Percentiles rank a stretch among this genome's conserved stretches.
phyloP scores from a whole-genome alignment of 176 grass and related monocot genomes.

The Tillandsia fasciculata region DNA sequence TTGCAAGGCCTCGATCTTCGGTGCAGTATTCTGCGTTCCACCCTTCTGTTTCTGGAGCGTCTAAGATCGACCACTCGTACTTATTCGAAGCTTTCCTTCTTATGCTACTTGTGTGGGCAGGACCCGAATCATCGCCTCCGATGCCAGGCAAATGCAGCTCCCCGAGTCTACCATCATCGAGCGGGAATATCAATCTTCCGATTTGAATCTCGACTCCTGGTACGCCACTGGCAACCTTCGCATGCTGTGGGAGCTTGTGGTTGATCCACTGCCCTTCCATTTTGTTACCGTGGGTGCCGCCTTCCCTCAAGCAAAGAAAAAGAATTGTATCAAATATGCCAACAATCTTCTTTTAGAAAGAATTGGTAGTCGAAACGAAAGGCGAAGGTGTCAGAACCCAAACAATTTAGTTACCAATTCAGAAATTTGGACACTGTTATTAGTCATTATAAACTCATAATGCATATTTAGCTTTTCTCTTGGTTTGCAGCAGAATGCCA shows the following conservation, averaged over 20 bases:
- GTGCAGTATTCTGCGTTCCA: constrained; percentile 98
- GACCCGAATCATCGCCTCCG: constrained; percentile 58
- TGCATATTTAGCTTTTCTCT: too few species aligned
- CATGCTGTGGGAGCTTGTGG: constrained; percentile 59
- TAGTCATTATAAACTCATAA: too few species aligned
- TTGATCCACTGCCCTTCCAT: constrained; percentile 61
- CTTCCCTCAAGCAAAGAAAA: constrained; percentile 35
- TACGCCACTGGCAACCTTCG: constrained; percentile 56
- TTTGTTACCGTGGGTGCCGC: constrained; percentile 41
- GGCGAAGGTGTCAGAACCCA: too few species aligned
- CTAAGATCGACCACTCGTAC: constrained; percentile 91
- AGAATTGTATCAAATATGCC: neutral
- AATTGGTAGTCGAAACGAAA: neutral
- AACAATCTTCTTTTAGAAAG: neutral
- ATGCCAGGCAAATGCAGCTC: constrained; percentile 79
- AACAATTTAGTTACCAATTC: neutral
- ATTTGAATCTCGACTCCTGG: constrained; percentile 61
- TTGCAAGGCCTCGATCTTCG: constrained; percentile 69
- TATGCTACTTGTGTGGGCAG: constrained; percentile 37
- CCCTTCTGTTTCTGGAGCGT: constrained; percentile 89
- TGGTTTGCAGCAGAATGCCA: neutral
- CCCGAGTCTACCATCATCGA: constrained; percentile 84
- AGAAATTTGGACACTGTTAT: too few species aligned
- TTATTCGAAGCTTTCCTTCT: constrained; percentile 62
- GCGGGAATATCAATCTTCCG: constrained; percentile 59